Base-by-base conservation (phyloP, 2,329 filamentous ascomycete species). In the Fusarium veterinarium region DNA sequence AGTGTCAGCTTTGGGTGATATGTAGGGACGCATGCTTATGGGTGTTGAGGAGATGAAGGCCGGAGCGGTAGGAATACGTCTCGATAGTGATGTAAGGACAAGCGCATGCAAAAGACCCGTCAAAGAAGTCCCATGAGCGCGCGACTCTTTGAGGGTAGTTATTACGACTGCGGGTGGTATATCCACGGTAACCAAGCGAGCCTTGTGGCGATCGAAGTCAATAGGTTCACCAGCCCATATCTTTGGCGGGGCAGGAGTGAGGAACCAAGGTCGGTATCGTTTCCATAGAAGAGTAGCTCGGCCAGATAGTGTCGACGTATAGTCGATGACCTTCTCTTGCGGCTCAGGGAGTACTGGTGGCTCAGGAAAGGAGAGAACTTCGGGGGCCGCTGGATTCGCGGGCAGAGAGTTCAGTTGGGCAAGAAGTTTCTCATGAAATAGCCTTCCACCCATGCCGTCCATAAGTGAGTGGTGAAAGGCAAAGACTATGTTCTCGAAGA, bases 401-500 rank as follows among this genome's bases (percentile, higher is more conserved):
- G 45, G 37, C 19, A 67, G 42, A 30, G 64, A 58, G 62, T 82
- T 83, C 5, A 90, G 79, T 8, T 86, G 82, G 6, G 78, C 72
- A 8, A 86, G 80, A 1, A 90, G 78, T 4, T 81, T 79, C 35
- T 81, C 77, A 67, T 90, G 88, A 69, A 91, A 89, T 4, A 83
- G 74, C 33, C 80, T 78, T 0, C 84, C 85, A 69, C 85, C 84
- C 17, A 83, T 80, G 3, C 89, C 89, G 69, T 90, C 89, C 30
- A 83, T 82, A 23, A 90, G 79, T 1, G 83, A 81, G 71, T 90
- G 88, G 67, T 90, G 88, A 38, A 81, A 87, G 9, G 83, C 80
- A 69, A 89, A 87, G 10, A 84, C 69, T 17, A 88, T 66, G 53
- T 88, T 83, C 38, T 84, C 72, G 10, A 79, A 73, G 8, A 75